phyloP scores from a whole-genome alignment of 208 protist genomes.

The Trypanosoma congolense region DNA sequence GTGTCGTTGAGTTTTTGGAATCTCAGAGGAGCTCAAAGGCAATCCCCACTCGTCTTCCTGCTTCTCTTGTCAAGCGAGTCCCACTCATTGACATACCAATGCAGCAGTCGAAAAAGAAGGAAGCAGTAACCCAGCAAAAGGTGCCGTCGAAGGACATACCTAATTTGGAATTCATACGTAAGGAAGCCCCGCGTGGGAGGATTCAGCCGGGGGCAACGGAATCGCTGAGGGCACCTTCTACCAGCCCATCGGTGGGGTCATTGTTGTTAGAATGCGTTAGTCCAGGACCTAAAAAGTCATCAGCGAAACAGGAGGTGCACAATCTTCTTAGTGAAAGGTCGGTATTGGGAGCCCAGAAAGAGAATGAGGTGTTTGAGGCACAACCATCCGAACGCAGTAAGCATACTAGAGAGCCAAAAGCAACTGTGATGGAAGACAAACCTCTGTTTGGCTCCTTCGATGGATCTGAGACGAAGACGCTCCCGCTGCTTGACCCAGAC shows the following conservation, averaged over 20 bases:
- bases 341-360: too few relatives aligned
- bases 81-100: slow-evolving; percentile 61
- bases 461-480: neutral
- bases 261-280: too few relatives aligned
- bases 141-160: slow-evolving; percentile 15
- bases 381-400: neutral
- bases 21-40: slow-evolving; percentile 39
- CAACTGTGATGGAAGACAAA: slow-evolving; percentile 19
- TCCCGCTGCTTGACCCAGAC: slow-evolving; percentile 4
- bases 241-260: too few relatives aligned
- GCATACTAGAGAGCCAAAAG: neutral
- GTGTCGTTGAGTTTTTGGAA: slow-evolving; percentile 78
- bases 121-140: neutral
- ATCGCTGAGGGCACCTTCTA: too few relatives aligned
- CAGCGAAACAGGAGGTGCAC: neutral
- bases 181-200: slow-evolving; percentile 1
- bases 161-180: slow-evolving; percentile 12
- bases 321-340: too few relatives aligned
- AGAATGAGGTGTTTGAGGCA: too few relatives aligned
- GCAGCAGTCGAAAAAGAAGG: slow-evolving; percentile 1
- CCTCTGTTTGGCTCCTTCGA: slow-evolving; percentile 14
- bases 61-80: slow-evolving; percentile 44
- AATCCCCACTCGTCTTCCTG: slow-evolving; percentile 6
- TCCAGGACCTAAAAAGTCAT: too few relatives aligned
- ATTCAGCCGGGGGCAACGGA: too few relatives aligned